A percentile compares a stretch with the other conserved stretches of the same genome.
Evolutionary conservation across 2,329 filamentous ascomycete species (phyloP).

Genomic region (Simplicillium sp.): DNA sequence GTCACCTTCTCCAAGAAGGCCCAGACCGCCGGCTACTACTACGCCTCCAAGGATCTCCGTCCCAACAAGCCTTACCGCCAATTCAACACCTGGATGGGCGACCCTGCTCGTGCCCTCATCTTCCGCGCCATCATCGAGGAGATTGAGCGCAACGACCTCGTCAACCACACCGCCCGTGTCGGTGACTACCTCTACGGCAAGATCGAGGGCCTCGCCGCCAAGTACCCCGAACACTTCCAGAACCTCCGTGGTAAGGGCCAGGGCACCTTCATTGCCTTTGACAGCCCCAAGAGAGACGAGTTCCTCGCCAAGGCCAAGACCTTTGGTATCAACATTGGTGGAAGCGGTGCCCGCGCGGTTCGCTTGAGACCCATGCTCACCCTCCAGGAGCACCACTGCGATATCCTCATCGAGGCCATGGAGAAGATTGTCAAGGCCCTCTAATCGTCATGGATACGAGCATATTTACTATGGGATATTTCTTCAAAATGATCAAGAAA

Average conservation of each 20-base stretch:
- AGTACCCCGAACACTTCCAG: slow-evolving; percentile 68
- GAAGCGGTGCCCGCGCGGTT: slow-evolving; percentile 66
- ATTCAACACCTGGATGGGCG: slow-evolving; percentile 98
- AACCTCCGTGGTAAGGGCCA: slow-evolving; percentile 82
- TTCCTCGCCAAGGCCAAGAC: slow-evolving; percentile 72
- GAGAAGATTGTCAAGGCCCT: slow-evolving; percentile 59
- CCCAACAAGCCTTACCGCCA: slow-evolving; percentile 93
- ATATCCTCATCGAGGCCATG: slow-evolving; percentile 69
- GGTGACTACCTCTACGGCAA: slow-evolving; percentile 70
- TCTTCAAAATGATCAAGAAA: not conserved
- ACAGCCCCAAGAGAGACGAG: slow-evolving; percentile 69
- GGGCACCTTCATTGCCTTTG: slow-evolving; percentile 90
- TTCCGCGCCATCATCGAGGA: slow-evolving; percentile 82
- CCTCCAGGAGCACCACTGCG: slow-evolving; percentile 85
- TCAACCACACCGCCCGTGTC: slow-evolving; percentile 66
- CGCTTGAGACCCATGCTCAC: slow-evolving; percentile 82
- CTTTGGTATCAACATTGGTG: slow-evolving; percentile 79
- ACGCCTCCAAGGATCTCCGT: slow-evolving; percentile 65
- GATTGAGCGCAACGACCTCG: slow-evolving; percentile 67
- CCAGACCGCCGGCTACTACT: slow-evolving; percentile 90
- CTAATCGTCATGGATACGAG: no score
- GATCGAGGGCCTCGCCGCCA: slow-evolving; percentile 55
- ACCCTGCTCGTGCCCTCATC: slow-evolving; percentile 73
- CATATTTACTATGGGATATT: not conserved
- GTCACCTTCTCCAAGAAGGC: slow-evolving; percentile 96